Base-by-base conservation (phyloP, 345 rosid genomes). In the Eucalyptus paniculata region DNA sequence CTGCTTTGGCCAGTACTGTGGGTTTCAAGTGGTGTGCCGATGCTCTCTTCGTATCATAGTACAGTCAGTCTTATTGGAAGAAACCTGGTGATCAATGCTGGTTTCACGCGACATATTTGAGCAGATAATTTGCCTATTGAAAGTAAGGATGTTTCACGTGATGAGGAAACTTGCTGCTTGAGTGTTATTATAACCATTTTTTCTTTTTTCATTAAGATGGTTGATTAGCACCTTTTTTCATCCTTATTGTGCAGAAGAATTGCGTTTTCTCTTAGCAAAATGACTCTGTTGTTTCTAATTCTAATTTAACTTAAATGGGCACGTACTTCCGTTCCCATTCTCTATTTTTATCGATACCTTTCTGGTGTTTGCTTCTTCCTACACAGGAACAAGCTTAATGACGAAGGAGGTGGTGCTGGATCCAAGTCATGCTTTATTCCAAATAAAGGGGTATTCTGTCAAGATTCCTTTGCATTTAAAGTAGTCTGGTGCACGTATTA, bases 381-480 rank as follows among this genome's bases (percentile, higher is more conserved):
- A 85, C 82, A 88, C 54, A 94, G 95, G 91, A 88, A 89, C 37
- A 80, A 89, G 89, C 67, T 44, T 69, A 89, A 88, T 86, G 91
- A 87, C 69, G 89, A 42, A 77, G 89, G 85, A 62, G 92, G 40
- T 90, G 24, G 45, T 21, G 34, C 12, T 88, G 30, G 87, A 87
- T 54, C 86, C 50, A 65, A 72, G 86, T 87, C 60, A 44, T 86
- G 88, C 65, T 50, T 81, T 19, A 14, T 34, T 50, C 87, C 85
- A 56, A 19, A 30, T 80, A 26, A n/a, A 44, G 58, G 88, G 67
- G 88, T 87, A 87, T 34, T 77, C 85, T 40, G 47, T 77, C 47
- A 77, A 77, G 47, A 23, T 77, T 77, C 47, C 16, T 77, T 77
- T 77, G 85, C 85, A 77, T 40, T 34, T 40, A 77, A 77, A 77